Evolutionary conservation across 2,329 filamentous ascomycete species (phyloP), one percentile per base, ranked within the genome.

Genomic region (Fusarium sp.): DNA sequence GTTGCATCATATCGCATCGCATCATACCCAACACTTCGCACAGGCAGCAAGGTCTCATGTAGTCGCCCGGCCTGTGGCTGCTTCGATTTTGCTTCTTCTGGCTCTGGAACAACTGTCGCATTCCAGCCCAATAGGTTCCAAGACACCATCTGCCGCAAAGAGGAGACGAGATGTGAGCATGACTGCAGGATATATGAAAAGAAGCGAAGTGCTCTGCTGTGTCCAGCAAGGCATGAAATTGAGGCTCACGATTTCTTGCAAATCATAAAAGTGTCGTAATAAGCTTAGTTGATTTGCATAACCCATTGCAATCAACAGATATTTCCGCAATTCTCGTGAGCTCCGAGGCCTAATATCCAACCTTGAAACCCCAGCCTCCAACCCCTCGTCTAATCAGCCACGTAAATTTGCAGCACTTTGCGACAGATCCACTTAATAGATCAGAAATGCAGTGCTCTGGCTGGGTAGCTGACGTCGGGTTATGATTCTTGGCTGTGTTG

Each of bases 361-460:
- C 49, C 33, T 51, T 66, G 45, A 60, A 58, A 52, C 63, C 64
- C 73, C 69, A 64, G 66, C 60, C 66, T 73, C 74, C 73, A 73
- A 68, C 71, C 74, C 73, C 75, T 77, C 74, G 58, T 75, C 52
- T 65, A 72, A 62, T 70, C 72, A 76, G 74, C 73, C 73, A 76
- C 74, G 60, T 65, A 70, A 77, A 76, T 74, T 76, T 74, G 64
- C 58, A 63, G 66, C 66, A 63, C 59, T 62, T 56, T 68, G 51
- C 45, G 44, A 63, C 54, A 68, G 41, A 66, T 61, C 57, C 66
- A 64, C 59, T 68, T 59, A n/a, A 45, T 18, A 55, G 58, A 68
- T 64, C 59, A 59, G 46, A 57, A 64, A 64, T 51, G 49, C 66
- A 63, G 51, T 52, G 35, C 35, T 72, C 46, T 73, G 49, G 51